phyloP scores from a whole-genome alignment of 371 early-diverging fungal species.

The Mortierella polycephala region DNA sequence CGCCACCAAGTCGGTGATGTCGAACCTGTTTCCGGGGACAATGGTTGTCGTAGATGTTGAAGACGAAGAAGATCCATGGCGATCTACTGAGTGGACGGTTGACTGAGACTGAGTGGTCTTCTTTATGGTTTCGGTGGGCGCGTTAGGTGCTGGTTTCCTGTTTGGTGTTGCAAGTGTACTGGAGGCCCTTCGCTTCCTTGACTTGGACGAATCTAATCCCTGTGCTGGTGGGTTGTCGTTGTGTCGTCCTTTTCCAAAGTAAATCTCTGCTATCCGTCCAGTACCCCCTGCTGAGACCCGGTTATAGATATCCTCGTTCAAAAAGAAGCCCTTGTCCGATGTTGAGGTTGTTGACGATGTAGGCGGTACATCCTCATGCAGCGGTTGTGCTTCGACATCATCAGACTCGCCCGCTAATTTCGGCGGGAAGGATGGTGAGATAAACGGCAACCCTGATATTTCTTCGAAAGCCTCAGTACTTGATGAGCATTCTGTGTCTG shows the following conservation, averaged over 20 bases:
- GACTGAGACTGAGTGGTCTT: neutral
- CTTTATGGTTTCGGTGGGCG: neutral
- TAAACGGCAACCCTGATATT: neutral
- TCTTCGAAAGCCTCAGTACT: too few relatives aligned
- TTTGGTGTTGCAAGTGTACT: neutral
- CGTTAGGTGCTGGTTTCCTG: too few relatives aligned
- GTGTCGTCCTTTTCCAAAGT: neutral
- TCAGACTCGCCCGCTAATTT: neutral
- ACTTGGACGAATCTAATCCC: too few relatives aligned
- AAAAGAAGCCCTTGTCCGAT: neutral
- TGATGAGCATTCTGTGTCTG: neutral
- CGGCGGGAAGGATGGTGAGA: neutral
- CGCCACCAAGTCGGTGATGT: slow-evolving; percentile 40
- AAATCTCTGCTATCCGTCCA: slow-evolving; percentile 1
- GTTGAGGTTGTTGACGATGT: neutral
- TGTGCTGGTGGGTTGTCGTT: neutral
- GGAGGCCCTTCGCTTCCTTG: slow-evolving; percentile 6
- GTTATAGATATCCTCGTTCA: slow-evolving; percentile 20
- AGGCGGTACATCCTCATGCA: neutral
- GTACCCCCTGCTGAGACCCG: slow-evolving; percentile 12
- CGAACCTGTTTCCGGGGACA: slow-evolving; percentile 6
- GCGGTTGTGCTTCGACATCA: neutral
- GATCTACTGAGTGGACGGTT: neutral
- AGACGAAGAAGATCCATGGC: neutral
- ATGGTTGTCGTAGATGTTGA: neutral